Evolutionary conservation across 1,284 basidiomycete genomes (phyloP).

Genomic region (Phellopilus nigrolimitatus): DNA sequence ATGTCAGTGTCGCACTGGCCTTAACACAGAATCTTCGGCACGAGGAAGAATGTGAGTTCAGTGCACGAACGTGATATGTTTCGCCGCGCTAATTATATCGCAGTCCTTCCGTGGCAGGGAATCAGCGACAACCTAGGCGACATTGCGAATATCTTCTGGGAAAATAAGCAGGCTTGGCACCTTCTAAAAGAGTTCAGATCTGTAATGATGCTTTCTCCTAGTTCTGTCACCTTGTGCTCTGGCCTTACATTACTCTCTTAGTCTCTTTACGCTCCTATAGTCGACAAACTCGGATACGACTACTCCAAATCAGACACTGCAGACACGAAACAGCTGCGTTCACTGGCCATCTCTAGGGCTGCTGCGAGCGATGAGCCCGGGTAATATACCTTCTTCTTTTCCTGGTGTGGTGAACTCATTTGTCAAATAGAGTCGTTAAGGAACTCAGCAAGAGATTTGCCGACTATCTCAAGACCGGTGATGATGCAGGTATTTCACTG

Average conservation of each 20-base stretch:
- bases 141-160: conserved; percentile 82
- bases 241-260: conserved; percentile 27
- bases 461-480: conserved; percentile 65
- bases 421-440: conserved; percentile 54
- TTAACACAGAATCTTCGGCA: conserved; percentile 64
- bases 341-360: conserved; percentile 67
- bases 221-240: neutral
- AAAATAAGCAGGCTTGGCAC: conserved; percentile 59
- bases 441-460: conserved; percentile 76
- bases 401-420: neutral
- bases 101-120: conserved; percentile 74
- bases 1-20: conserved; percentile 73
- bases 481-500: conserved; percentile 76
- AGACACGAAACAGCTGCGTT: conserved; percentile 74
- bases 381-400: conserved; percentile 32
- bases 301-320: conserved; percentile 65
- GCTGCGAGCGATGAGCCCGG: conserved; percentile 58
- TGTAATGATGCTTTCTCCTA: conserved; percentile 35
- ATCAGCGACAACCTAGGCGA: conserved; percentile 52
- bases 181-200: conserved; percentile 60
- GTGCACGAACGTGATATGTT: neutral
- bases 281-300: conserved; percentile 78
- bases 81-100: neutral
- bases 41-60: conserved; percentile 69
- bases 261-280: conserved; percentile 76